Evolutionary conservation across 2,329 filamentous ascomycete species (phyloP), one percentile per base, ranked within the genome.

Genomic region (Neonectria coccinea): DNA sequence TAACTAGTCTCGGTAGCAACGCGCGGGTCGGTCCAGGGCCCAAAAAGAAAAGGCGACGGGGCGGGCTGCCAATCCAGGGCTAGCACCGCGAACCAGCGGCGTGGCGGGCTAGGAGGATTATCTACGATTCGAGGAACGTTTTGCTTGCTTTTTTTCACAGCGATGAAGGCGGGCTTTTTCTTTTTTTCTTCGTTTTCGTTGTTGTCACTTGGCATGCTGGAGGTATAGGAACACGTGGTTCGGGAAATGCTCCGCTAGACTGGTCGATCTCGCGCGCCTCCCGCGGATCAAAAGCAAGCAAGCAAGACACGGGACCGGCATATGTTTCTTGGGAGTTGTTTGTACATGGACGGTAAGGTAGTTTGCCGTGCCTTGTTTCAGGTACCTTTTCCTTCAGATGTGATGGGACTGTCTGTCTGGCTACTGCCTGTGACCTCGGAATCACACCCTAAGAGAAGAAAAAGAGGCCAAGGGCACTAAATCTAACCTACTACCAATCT

Each of bases 1-100:
- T 36, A 16, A 42, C n/a, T 27, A 48, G 31, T 36, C 29, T 25
- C 25, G 25, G 25, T 18, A 42, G 20, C 33, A 50, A 42, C 41
- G 41, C 45, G 36, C 53, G 29, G 63, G 54, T 66, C 65, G 61
- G 66, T 69, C 61, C 54, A 71, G 69, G 70, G 69, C 5, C 33
- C 6, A 10, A 5, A 7, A 10, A 39, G 2, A 16, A 14, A 39
- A n/a, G 36, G 3, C 31, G 33, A 29, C 33, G 9, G 9, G 52
- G 39, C 41, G 36, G 52, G 36, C n/a, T 27, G 18, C 20, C 22
- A 31, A 20, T 36, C 50, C 50, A 25, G 20, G 18, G 29, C 50
- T 52, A 52, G n/a, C n/a, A 12, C 36, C 14, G 25, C 25, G 25
- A 25, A 25, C 25, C 25, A 25, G 36, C 14, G 14, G 14, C 47